Conservation (phyloP, 2,329 filamentous ascomycete genomes). For the Stagonosporopsis tanaceti region DNA sequence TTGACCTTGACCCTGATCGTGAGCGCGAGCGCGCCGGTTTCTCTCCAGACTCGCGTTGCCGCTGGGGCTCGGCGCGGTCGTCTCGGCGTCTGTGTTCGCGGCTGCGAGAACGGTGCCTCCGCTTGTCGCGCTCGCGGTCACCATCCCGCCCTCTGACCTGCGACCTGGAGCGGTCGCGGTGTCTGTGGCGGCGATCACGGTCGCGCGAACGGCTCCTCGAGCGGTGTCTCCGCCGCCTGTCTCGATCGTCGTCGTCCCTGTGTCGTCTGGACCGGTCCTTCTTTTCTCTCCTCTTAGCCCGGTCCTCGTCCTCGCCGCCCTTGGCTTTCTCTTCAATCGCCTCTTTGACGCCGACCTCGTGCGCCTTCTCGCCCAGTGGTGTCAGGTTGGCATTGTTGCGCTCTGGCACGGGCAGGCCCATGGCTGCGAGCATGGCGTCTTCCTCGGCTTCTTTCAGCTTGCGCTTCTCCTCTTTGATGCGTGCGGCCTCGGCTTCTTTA, state of each 20-base stretch:
- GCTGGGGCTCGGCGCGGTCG: slow-evolving; percentile 33
- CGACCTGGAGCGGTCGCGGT: slow-evolving; percentile 41
- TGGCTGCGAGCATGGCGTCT: slow-evolving; percentile 82
- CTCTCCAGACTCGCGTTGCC: slow-evolving; percentile 30
- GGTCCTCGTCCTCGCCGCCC: slow-evolving; percentile 44
- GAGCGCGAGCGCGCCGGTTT: slow-evolving; percentile 31
- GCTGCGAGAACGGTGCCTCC: slow-evolving; percentile 41
- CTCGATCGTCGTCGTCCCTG: slow-evolving; percentile 33
- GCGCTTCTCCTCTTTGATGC: slow-evolving; percentile 73
- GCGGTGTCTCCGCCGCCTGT: slow-evolving; percentile 35
- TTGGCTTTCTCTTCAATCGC: slow-evolving; percentile 60
- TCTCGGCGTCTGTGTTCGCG: slow-evolving; percentile 37
- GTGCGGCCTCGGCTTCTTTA: slow-evolving; percentile 65
- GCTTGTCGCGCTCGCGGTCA: slow-evolving; percentile 39
- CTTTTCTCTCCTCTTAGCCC: slow-evolving; percentile 27
- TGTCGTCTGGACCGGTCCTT: slow-evolving; percentile 39
- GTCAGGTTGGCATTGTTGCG: slow-evolving; percentile 69
- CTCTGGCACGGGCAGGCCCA: slow-evolving; percentile 78
- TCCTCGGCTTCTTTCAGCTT: slow-evolving; percentile 91
- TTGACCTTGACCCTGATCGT: slow-evolving; percentile 14
- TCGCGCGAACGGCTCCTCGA: slow-evolving; percentile 41
- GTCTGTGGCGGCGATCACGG: slow-evolving; percentile 38
- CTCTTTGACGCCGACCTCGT: slow-evolving; percentile 64
- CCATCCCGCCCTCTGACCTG: slow-evolving; percentile 38
- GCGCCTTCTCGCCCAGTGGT: slow-evolving; percentile 63